Conservation (phyloP, 2,329 filamentous ascomycete genomes). For the Fonsecaea pugnacius region DNA sequence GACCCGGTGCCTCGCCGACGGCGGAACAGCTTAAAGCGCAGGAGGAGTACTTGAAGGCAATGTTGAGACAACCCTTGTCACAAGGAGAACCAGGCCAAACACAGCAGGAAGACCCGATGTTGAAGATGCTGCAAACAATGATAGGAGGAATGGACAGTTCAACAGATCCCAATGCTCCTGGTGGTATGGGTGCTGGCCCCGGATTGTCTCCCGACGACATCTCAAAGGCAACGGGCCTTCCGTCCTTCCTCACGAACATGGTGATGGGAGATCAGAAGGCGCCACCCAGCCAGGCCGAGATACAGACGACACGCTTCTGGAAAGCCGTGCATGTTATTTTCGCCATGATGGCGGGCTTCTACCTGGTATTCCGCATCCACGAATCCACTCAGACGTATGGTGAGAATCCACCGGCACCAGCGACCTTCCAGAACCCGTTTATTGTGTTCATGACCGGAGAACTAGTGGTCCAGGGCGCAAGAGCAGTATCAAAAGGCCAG, state of each 20-base stretch:
- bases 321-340: conserved; percentile 63
- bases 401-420: conserved; percentile 48
- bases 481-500: conserved; percentile 41
- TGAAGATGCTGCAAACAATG: conserved; percentile 59
- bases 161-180: conserved; percentile 27
- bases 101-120: conserved; percentile 56
- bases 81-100: conserved; percentile 40
- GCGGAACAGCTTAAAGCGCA: conserved; percentile 45
- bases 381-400: conserved; percentile 47
- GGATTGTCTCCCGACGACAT: conserved; percentile 37
- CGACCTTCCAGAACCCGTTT: conserved; percentile 52
- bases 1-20: conserved; percentile 31
- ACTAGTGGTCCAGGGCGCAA: conserved; percentile 47
- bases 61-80: conserved; percentile 36
- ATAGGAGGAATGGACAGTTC: conserved; percentile 44
- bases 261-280: conserved; percentile 44
- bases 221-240: conserved; percentile 37
- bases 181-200: conserved; percentile 21
- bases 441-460: conserved; percentile 54
- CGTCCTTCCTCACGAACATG: conserved; percentile 44
- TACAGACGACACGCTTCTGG: conserved; percentile 53
- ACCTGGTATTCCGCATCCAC: conserved; percentile 50
- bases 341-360: conserved; percentile 60
- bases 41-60: conserved; percentile 45
- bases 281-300: conserved; percentile 45